phyloP scores from a whole-genome alignment of 2,329 filamentous ascomycete species.

The Penicillium sp. region DNA sequence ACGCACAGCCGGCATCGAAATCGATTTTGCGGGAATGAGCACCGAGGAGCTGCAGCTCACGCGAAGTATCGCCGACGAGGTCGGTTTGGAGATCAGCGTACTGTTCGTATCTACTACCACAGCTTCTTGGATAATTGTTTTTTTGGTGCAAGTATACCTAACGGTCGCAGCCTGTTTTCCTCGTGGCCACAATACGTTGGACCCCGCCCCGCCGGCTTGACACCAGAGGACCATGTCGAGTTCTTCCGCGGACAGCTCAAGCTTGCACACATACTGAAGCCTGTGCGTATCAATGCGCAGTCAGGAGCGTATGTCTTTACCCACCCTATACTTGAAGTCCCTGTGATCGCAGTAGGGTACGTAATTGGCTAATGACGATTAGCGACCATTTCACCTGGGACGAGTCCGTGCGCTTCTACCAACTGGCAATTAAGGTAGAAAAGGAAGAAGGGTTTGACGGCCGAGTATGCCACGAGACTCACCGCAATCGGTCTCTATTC shows the following conservation, averaged over 20 bases:
- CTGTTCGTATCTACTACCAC: constrained; percentile 18
- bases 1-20: constrained; percentile 26
- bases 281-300: constrained; percentile 28
- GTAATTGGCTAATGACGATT: not conserved
- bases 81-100: constrained; percentile 24
- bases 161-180: constrained; percentile 19
- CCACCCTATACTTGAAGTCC: not conserved
- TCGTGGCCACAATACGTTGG: constrained; percentile 27
- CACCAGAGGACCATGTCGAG: constrained; percentile 21
- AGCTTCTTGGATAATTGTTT: too few species aligned
- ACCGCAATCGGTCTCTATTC: constrained; percentile 39
- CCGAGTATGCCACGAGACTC: constrained; percentile 39
- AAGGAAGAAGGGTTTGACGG: constrained; percentile 37
- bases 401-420: constrained; percentile 40
- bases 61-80: constrained; percentile 23
- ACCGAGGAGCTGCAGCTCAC: constrained; percentile 12
- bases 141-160: not conserved
- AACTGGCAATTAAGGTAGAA: constrained; percentile 36
- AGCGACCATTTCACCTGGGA: constrained; percentile 40
- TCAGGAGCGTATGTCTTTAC: constrained; percentile 25
- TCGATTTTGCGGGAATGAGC: constrained; percentile 23
- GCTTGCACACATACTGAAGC: constrained; percentile 16
- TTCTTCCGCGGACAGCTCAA: constrained; percentile 25
- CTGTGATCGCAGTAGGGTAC: not conserved
- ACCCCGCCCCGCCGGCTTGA: constrained; percentile 23